Evolutionary conservation across 768 basidiomycete species (phyloP).

Genomic region (Rhodotorula babjevae): DNA sequence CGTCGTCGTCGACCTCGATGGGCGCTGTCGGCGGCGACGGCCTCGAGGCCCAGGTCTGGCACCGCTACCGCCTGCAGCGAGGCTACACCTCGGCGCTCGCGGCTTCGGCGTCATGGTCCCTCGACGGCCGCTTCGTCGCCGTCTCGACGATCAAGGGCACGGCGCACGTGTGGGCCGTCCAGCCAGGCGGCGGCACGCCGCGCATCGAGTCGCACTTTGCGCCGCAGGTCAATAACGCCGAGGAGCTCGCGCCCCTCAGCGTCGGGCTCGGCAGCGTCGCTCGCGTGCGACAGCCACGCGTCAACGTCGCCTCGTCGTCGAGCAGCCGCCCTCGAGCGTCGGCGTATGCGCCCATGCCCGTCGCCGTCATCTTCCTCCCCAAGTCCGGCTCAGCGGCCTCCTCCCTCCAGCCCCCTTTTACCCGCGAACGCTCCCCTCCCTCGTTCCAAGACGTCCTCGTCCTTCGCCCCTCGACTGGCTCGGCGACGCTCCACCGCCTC

Average conservation of each 20-base stretch:
- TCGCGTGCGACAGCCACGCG: conserved; percentile 8
- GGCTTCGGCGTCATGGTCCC: conserved; percentile 13
- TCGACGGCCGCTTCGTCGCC: conserved; percentile 32
- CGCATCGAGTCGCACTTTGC: conserved; percentile 23
- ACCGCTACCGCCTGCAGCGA: conserved; percentile 39
- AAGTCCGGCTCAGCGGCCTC: conserved; percentile 5
- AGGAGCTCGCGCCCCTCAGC: conserved; percentile 27
- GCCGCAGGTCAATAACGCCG: conserved; percentile 11
- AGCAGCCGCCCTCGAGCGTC: neutral
- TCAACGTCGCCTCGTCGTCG: no score
- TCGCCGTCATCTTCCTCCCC: conserved; percentile 19
- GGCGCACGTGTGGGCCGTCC: conserved; percentile 36
- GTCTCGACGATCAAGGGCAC: conserved; percentile 38
- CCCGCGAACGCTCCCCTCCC: neutral
- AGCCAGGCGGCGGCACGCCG: conserved; percentile 30
- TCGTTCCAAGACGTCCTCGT: conserved; percentile 24
- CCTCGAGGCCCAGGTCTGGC: conserved; percentile 37
- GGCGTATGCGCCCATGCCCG: neutral
- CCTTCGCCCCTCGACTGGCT: conserved; percentile 1
- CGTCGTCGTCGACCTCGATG: conserved; percentile 1
- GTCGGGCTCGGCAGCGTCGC: conserved; percentile 23
- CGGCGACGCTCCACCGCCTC: conserved; percentile 24
- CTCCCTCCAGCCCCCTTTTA: neutral
- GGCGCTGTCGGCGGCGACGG: neutral
- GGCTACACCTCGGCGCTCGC: conserved; percentile 33